Evolutionary conservation across 2,329 filamentous ascomycete genomes (phyloP), one percentile per base, ranked within the genome.

Genomic region (Zalaria obscura): DNA sequence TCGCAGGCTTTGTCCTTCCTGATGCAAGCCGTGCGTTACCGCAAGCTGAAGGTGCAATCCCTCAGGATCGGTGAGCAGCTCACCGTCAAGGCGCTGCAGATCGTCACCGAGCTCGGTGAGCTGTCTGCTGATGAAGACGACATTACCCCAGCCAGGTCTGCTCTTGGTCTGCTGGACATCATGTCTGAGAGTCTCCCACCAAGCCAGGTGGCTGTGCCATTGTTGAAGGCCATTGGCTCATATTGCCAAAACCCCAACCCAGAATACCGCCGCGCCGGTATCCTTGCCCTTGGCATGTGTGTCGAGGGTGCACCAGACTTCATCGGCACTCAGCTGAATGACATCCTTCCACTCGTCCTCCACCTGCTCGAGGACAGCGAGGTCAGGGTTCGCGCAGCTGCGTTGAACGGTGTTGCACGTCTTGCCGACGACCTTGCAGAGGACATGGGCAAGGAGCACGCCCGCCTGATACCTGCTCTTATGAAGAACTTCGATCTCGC

Each of bases 291-390:
- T 4, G 89, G 89, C 45, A 93, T 89, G 69, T 89, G 85, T 52
- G 89, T 94, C 40, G 91, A 96, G 69, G 91, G 91, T 52, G 89
- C 91, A 27, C 91, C 91, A 10, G 91, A 98, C 62, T 98, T 96
- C 64, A 87, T 96, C 56, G 86, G 85, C 48, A 94, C 88, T 18
- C 91, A 98, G 64, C 76, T 96, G 47, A 73, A 81, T 55, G 75
- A 81, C 50, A 82, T 96, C 50, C 76, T 96, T 60, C 91, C 91
- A 38, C 72, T 84, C 52, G 78, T 96, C 45, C 72, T 95, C 44
- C 78, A 77, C 55, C 73, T 96, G 5, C 76, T 98, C 33, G 73
- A 86, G 57, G 91, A 98, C 57, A 69, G 75, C n/a, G 83, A 93
- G 50, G 72, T 78, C 51, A 78, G 79, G 52, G 91, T 98, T 44